Evolutionary conservation across 73 alveolate genomes (phyloP).

Genomic region (Paramecium bursaria): DNA sequence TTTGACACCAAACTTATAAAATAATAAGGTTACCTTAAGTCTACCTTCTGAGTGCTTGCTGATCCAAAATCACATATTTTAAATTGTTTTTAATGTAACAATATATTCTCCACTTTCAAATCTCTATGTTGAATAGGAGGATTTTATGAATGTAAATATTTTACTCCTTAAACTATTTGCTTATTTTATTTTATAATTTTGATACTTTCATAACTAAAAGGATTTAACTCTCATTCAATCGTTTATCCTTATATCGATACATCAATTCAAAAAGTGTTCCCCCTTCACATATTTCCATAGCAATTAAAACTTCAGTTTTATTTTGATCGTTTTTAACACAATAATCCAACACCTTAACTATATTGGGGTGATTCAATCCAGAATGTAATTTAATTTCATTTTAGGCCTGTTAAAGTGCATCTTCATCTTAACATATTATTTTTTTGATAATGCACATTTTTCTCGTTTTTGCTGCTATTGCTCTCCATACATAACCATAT

Average conservation of each 20-base stretch:
- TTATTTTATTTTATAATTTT: neutral
- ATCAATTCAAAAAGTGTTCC: slow-evolving; percentile 63
- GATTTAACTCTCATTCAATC: slow-evolving; percentile 35
- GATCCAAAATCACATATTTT: slow-evolving; percentile 98
- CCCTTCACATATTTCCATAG: slow-evolving; percentile 68
- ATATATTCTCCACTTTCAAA: slow-evolving; percentile 91
- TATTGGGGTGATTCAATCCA: slow-evolving; percentile 61
- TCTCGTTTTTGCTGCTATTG: slow-evolving; percentile 61
- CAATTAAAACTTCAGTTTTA: slow-evolving; percentile 33
- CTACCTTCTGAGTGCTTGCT: slow-evolving; percentile 77
- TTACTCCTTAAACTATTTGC: slow-evolving; percentile 80
- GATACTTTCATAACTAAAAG: slow-evolving; percentile 31
- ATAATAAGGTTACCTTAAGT: slow-evolving; percentile 25
- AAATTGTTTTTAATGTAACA: slow-evolving; percentile 82
- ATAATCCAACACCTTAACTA: slow-evolving; percentile 37
- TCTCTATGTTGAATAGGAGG: slow-evolving; percentile 90
- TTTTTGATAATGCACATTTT: slow-evolving; percentile 53
- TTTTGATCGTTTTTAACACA: neutral
- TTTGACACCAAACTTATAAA: slow-evolving; percentile 57
- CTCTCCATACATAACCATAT: slow-evolving; percentile 70
- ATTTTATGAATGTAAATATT: slow-evolving; percentile 79
- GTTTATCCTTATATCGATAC: slow-evolving; percentile 40
- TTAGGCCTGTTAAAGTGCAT: slow-evolving; percentile 59
- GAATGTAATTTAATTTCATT: slow-evolving; percentile 51
- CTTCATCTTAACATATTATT: slow-evolving; percentile 65